A percentile compares a stretch with the other conserved stretches of the same genome.
Conservation (phyloP, 2,329 filamentous ascomycete species). For the Chrysoporthe cubensis region DNA sequence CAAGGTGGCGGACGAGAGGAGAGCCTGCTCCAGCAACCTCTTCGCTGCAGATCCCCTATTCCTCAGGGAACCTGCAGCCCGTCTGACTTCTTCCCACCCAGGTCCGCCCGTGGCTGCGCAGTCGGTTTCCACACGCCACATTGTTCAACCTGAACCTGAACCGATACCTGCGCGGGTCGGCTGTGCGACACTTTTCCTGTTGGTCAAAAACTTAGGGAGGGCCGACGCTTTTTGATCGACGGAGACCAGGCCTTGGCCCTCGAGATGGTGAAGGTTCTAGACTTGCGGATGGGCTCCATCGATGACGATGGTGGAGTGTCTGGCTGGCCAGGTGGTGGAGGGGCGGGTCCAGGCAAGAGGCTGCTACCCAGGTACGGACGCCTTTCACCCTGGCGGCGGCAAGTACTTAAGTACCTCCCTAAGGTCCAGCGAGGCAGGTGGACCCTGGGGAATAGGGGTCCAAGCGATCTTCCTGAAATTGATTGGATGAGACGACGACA, state of each 20-base stretch:
- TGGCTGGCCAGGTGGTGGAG: not conserved
- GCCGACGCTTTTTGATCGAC: not conserved
- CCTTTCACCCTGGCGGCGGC: not conserved
- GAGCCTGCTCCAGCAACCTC: not conserved
- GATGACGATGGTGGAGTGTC: slow-evolving; percentile 27
- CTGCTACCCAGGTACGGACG: slow-evolving; percentile 6
- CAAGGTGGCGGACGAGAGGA: too few species aligned
- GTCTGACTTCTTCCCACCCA: too few species aligned
- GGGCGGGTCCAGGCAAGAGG: not conserved
- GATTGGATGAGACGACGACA: slow-evolving; percentile 18
- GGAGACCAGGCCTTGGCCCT: not conserved
- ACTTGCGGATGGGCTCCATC: slow-evolving; percentile 22
- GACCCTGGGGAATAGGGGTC: slow-evolving; percentile 24
- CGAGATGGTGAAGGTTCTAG: slow-evolving; percentile 21
- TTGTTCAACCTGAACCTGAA: not conserved
- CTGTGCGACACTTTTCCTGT: not conserved
- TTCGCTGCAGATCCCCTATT: not conserved
- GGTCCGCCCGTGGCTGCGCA: not conserved
- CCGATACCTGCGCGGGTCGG: not conserved
- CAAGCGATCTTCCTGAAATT: not conserved
- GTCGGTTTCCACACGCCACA: not conserved
- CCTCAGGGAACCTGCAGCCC: not conserved
- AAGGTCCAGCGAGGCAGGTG: slow-evolving; percentile 14
- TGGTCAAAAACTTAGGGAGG: not conserved
- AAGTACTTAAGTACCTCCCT: not conserved